Conservation (phyloP, 208 protist genomes). For the Wallacemonas sp. region DNA sequence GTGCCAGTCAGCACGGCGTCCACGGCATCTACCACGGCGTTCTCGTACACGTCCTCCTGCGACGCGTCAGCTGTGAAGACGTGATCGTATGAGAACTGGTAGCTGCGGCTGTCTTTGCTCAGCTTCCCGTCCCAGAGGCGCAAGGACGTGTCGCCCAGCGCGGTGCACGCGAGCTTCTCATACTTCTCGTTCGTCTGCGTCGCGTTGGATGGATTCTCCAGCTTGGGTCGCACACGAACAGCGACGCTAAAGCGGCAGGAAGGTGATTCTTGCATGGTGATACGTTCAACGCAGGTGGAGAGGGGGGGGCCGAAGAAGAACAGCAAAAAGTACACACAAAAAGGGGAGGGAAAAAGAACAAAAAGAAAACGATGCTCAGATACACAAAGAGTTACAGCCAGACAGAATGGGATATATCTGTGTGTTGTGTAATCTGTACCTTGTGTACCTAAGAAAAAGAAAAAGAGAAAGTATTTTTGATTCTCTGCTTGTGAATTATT, state of each 20-base stretch:
- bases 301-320: constrained; percentile 8
- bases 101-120: constrained; percentile 30
- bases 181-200: constrained; percentile 51
- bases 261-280: neutral
- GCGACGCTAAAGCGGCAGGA: constrained; percentile 46
- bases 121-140: constrained; percentile 45
- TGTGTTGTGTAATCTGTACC: no score
- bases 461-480: no score
- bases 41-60: constrained; percentile 85
- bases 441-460: no score
- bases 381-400: no score
- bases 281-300: neutral
- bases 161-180: constrained; percentile 46
- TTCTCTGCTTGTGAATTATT: no score
- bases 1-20: constrained; percentile 55
- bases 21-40: constrained; percentile 53
- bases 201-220: constrained; percentile 40
- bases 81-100: constrained; percentile 63
- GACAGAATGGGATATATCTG: no score
- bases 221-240: constrained; percentile 67
- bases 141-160: constrained; percentile 43
- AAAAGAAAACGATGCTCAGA: constrained; percentile 11
- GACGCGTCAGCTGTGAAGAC: constrained; percentile 60
- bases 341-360: neutral
- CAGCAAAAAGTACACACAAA: constrained; percentile 13